Base-by-base conservation (phyloP, 176 grass and related monocot genomes). In the Pontederia paniculata region DNA sequence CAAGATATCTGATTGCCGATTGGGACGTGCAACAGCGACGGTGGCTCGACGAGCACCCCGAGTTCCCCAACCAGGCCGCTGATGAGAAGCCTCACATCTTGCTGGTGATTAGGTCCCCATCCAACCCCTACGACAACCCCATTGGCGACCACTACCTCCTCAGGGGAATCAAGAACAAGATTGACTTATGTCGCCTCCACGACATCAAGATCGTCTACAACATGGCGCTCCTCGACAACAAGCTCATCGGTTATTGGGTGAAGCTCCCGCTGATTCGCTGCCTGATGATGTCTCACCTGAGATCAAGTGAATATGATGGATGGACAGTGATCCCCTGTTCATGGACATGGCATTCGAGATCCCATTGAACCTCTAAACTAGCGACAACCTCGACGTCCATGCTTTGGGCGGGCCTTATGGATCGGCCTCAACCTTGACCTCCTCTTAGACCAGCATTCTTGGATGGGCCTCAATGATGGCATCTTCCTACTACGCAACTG, bases 401-500 rank as follows among this genome's bases (percentile, higher is more conserved):
- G 89, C 14, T 95, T 82, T 56, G 77, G 89, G 65, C 73, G 89
- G 52, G 60, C 66, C 64, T 84, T 74, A 63, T 95, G 89, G 89
- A 61, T 89, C 28, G 78, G 77, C 16, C 22, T 86, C 52, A 95
- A 95, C 81, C n/a, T n/a, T n/a, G n/a, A n/a, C n/a, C n/a, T n/a
- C n/a, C n/a, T n/a, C n/a, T n/a, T n/a, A n/a, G n/a, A n/a, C n/a
- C n/a, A n/a, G n/a, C n/a, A n/a, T n/a, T n/a, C n/a, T n/a, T n/a
- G n/a, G n/a, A n/a, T n/a, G n/a, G n/a, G n/a, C n/a, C n/a, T n/a
- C n/a, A n/a, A n/a, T n/a, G 86, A 84, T 49, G 89, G 89, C 37
- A 95, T 84, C 68, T 83, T 95, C 76, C 68, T 95, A 50, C 57
- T 95, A 41, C 89, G 89, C 54, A 95, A 95, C 74, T 95, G 89